Evolutionary conservation across 768 basidiomycete genomes (phyloP).

Genomic region (Pulveroboletus sp.): DNA sequence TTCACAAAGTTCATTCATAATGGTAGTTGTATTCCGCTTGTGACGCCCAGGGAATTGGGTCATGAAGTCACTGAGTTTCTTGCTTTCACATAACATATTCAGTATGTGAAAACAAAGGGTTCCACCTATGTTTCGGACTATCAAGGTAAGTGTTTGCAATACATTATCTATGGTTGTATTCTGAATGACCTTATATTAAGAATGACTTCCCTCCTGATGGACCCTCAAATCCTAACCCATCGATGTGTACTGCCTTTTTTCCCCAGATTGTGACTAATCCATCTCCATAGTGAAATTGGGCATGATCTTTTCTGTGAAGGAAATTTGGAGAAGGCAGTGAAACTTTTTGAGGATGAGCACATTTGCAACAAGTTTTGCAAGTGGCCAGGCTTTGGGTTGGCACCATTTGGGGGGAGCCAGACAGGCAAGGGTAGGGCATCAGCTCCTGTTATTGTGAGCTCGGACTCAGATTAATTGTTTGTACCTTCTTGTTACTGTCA

Average conservation of each 20-base stretch:
- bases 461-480: too few relatives aligned
- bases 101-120: not conserved
- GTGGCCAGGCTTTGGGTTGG: slow-evolving; percentile 7
- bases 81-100: not conserved
- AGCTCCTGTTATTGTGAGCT: too few relatives aligned
- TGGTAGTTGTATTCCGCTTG: not conserved
- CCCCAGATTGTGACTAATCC: too few relatives aligned
- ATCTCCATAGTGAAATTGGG: not conserved
- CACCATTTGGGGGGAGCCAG: too few relatives aligned
- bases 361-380: slow-evolving; percentile 10
- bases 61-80: not conserved
- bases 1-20: not conserved
- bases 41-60: not conserved
- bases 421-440: too few relatives aligned
- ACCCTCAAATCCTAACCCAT: not conserved
- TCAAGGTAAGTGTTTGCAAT: not conserved
- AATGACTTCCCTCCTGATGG: not conserved
- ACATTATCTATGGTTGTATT: too few relatives aligned
- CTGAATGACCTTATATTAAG: not conserved
- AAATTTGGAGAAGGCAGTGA: slow-evolving; percentile 5
- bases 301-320: slow-evolving; percentile 5
- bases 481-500: too few relatives aligned
- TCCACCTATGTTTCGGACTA: not conserved
- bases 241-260: not conserved
- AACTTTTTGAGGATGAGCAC: slow-evolving; percentile 1